Percentiles rank a stretch among this genome's conserved stretches.
phyloP scores from a whole-genome alignment of 352 stramenopile species.

The Phytophthora vignae region DNA sequence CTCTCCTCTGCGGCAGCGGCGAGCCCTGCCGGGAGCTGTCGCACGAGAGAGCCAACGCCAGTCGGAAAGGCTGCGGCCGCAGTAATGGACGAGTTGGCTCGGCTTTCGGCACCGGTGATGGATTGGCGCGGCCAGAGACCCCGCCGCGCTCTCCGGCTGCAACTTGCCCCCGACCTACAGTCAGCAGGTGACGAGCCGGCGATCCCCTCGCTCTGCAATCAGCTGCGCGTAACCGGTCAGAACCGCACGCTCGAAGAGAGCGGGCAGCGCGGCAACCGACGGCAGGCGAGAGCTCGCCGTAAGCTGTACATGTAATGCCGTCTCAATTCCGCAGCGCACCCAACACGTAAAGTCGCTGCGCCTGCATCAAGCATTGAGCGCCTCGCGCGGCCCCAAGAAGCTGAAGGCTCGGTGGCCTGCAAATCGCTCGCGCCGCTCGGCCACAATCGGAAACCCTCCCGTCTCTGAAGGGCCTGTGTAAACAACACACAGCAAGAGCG shows the following conservation, averaged over 20 bases:
- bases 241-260: background rate
- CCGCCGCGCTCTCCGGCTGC: background rate
- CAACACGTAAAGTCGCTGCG: background rate
- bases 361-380: background rate
- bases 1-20: constrained; percentile 22
- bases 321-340: background rate
- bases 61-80: constrained; percentile 13
- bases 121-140: constrained; percentile 26
- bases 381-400: background rate
- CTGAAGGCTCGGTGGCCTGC: too few species aligned
- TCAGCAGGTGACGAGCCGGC: background rate
- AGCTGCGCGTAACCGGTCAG: background rate
- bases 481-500: background rate
- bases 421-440: background rate
- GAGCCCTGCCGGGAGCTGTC: constrained; percentile 9
- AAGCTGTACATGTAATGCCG: background rate
- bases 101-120: constrained; percentile 27
- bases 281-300: too few species aligned
- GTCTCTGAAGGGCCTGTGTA: background rate
- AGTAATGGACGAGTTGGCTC: constrained; percentile 29
- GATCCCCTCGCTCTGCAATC: background rate
- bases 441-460: background rate
- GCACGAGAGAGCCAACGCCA: constrained; percentile 14
- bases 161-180: background rate
- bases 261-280: too few species aligned